Conservation (phyloP, 2,329 filamentous ascomycete species). For the Microdochium bolleyi region DNA sequence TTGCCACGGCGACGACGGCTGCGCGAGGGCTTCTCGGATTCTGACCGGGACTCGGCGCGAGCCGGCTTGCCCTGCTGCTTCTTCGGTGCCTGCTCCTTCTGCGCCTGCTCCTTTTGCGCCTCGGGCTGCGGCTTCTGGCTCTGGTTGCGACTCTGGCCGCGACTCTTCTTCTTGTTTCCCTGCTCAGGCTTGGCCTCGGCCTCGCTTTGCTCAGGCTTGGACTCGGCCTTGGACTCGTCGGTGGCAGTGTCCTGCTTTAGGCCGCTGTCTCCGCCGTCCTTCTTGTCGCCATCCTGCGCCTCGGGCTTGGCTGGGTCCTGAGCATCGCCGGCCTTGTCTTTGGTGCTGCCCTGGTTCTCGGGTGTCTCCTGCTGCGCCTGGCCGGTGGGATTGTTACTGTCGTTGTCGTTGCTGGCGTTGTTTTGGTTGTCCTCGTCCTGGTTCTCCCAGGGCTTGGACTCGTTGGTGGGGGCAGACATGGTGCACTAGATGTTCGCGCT, state of each 20-base stretch:
- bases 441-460: slow-evolving; percentile 2
- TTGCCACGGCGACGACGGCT: slow-evolving; percentile 17
- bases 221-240: background rate
- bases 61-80: slow-evolving; percentile 14
- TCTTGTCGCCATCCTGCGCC: slow-evolving; percentile 1
- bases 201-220: background rate
- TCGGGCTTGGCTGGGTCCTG: slow-evolving; percentile 1
- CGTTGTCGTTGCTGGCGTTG: slow-evolving; percentile 4
- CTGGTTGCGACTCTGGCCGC: background rate
- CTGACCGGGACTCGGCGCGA: slow-evolving; percentile 8
- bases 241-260: background rate
- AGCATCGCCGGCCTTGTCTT: slow-evolving; percentile 3
- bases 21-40: slow-evolving; percentile 16
- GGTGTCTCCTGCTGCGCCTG: slow-evolving; percentile 1
- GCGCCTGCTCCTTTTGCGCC: slow-evolving; percentile 13
- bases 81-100: slow-evolving; percentile 13
- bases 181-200: background rate
- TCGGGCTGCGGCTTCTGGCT: slow-evolving; percentile 10
- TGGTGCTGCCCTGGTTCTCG: slow-evolving; percentile 6
- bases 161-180: background rate
- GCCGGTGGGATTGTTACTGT: background rate
- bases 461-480: background rate
- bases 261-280: background rate
- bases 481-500: background rate
- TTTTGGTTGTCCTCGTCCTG: slow-evolving; percentile 4